Percentiles rank a stretch among this genome's conserved stretches.
These are phyloP conservation scores for Dactylellina cionopaga DNA, from an alignment of 2,329 filamentous ascomycete genomes.

Conservation along the genomic window DNA sequence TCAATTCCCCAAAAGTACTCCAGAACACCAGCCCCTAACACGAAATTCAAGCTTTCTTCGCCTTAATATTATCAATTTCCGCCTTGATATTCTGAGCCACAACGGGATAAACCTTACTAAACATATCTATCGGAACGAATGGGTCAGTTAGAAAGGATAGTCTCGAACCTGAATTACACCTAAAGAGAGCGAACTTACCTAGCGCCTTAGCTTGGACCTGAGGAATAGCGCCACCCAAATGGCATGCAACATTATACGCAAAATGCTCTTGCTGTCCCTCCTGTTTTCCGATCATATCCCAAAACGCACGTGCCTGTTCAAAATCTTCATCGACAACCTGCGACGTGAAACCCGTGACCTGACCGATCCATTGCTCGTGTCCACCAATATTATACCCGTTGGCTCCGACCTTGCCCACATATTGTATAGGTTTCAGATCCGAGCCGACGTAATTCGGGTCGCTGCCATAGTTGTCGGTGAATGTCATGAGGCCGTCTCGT, in stretches of 20 bases:
- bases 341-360: slow-evolving; percentile 56
- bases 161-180: too few relatives aligned
- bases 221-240: slow-evolving; percentile 67
- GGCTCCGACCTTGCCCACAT: slow-evolving; percentile 24
- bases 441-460: slow-evolving; percentile 63
- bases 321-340: slow-evolving; percentile 65
- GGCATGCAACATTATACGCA: slow-evolving; percentile 69
- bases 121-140: slow-evolving; percentile 16
- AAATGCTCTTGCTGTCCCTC: slow-evolving; percentile 71
- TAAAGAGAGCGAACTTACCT: slow-evolving; percentile 66
- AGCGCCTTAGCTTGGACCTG: slow-evolving; percentile 70
- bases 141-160: too few relatives aligned
- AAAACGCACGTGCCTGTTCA: slow-evolving; percentile 65
- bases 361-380: slow-evolving; percentile 58
- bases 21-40: too few relatives aligned
- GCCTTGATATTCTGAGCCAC: slow-evolving; percentile 21
- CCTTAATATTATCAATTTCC: slow-evolving; percentile 3
- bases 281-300: slow-evolving; percentile 64
- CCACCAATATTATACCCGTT: slow-evolving; percentile 45
- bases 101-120: slow-evolving; percentile 27
- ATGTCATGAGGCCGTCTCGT: slow-evolving; percentile 60
- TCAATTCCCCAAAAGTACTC: too few relatives aligned
- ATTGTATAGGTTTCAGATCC: slow-evolving; percentile 56
- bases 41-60: neutral
- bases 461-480: slow-evolving; percentile 62